These are phyloP conservation scores for Cyberlindnera japonica DNA, from an alignment of 805 yeast species.

Conservation along the genomic window DNA sequence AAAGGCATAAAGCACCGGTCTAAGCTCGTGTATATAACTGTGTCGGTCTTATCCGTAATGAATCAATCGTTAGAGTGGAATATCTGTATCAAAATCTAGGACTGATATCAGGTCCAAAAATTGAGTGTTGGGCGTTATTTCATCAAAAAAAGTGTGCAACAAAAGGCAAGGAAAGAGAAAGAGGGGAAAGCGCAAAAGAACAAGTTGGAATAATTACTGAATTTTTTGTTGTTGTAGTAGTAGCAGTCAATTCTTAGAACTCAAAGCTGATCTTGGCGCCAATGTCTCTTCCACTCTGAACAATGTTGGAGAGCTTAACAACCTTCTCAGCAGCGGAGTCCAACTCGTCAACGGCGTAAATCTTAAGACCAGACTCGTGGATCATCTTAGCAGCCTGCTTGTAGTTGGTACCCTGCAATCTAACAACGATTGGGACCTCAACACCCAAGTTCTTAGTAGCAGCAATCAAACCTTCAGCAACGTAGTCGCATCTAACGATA, in stretches of 20 bases:
- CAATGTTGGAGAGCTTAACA: slow-evolving; percentile 56
- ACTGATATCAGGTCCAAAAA: not conserved
- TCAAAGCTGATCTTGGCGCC: slow-evolving; percentile 48
- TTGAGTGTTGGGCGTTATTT: not conserved
- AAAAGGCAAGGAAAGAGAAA: not conserved
- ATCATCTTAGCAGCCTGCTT: slow-evolving; percentile 85
- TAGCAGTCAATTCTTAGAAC: slow-evolving; percentile 23
- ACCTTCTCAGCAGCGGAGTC: slow-evolving; percentile 97
- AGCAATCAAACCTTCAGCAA: slow-evolving; percentile 94
- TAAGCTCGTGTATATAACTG: not conserved
- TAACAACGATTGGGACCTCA: slow-evolving; percentile 91
- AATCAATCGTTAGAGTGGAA: not conserved
- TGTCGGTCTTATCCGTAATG: no score
- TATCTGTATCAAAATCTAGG: not conserved
- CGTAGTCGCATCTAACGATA: slow-evolving; percentile 98
- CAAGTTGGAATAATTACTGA: no score
- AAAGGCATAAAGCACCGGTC: no score
- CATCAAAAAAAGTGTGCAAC: not conserved
- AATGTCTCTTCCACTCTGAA: slow-evolving; percentile 43
- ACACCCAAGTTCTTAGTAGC: slow-evolving; percentile 91
- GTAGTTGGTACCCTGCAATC: slow-evolving; percentile 98
- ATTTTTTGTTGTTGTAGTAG: not conserved
- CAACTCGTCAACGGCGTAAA: slow-evolving; percentile 85
- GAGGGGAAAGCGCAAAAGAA: not conserved
- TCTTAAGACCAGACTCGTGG: slow-evolving; percentile 84